Conservation (phyloP, 345 rosid species). For the Eucalyptus regnans region DNA sequence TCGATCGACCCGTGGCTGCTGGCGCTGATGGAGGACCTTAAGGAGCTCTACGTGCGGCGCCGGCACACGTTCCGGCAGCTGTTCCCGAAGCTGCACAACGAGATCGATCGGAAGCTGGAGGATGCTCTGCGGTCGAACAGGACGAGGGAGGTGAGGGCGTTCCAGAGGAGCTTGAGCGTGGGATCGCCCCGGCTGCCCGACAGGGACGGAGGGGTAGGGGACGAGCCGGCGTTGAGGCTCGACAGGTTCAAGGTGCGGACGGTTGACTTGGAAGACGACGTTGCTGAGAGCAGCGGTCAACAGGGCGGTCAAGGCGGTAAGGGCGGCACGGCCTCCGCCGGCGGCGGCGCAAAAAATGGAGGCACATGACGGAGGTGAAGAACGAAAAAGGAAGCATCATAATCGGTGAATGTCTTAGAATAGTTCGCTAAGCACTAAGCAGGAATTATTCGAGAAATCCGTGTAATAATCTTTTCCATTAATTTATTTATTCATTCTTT, state of each 20-base stretch:
- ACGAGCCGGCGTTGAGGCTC: neutral
- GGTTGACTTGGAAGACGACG: neutral
- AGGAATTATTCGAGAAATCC: neutral
- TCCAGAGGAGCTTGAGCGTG: neutral
- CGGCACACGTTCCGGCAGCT: conserved; percentile 7
- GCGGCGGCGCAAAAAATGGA: neutral
- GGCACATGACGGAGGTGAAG: neutral
- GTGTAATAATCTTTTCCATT: neutral
- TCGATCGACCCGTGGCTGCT: conserved; percentile 11
- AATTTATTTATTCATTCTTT: neutral
- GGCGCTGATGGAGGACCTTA: conserved; percentile 10
- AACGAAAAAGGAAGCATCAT: neutral
- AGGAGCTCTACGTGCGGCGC: conserved; percentile 8
- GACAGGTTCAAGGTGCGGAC: neutral
- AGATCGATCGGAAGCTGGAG: neutral
- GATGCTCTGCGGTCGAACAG: neutral
- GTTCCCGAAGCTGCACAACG: conserved; percentile 7
- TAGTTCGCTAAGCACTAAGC: neutral
- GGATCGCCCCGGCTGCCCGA: neutral
- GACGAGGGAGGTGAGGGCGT: neutral
- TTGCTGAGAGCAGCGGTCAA: neutral
- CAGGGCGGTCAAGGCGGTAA: neutral
- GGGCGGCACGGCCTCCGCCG: neutral
- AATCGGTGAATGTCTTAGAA: neutral
- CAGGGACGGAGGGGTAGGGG: neutral